Evolutionary conservation across 345 rosid species (phyloP).

Genomic region (rapeseed (Brassica napus)): Da-Ae NC_063449.1:47839001-47839500

Average conservation of each 20-base stretch:
- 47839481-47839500: background rate
- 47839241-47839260: background rate
- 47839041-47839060: background rate
- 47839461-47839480: background rate
- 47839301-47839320: slow-evolving; percentile 16
- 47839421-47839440: slow-evolving; percentile 8
- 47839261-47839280: slow-evolving; percentile 5
- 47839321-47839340: slow-evolving; percentile 6
- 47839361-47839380: slow-evolving; percentile 23
- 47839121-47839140: slow-evolving; percentile 19
- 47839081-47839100: slow-evolving; percentile 5
- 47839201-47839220: background rate
- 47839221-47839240: background rate
- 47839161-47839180: background rate
- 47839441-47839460: background rate
- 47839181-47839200: background rate
- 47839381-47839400: slow-evolving; percentile 20
- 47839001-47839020: slow-evolving; percentile 26
- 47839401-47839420: slow-evolving; percentile 22
- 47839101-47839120: slow-evolving; percentile 8
- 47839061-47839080: background rate
- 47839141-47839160: slow-evolving; percentile 1
- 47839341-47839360: slow-evolving; percentile 6
- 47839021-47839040: slow-evolving; percentile 22
- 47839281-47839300: slow-evolving; percentile 3